Base-by-base conservation (phyloP, 2,329 filamentous ascomycete species). In the Colletotrichum sp. region DNA sequence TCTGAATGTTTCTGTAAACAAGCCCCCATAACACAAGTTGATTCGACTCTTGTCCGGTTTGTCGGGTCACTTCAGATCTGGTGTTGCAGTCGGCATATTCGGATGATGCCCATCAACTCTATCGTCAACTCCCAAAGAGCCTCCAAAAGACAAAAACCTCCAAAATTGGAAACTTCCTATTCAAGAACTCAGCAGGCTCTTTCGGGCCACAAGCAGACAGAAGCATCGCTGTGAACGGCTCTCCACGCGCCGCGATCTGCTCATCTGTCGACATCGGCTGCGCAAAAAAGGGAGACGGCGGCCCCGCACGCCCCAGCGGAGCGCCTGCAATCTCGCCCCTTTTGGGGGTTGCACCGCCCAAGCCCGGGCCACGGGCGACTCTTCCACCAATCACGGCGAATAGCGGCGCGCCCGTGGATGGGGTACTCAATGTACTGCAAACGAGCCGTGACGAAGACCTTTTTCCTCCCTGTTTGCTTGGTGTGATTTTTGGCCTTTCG, bases 361-460 rank as follows among this genome's bases (percentile, higher is more conserved):
- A 30, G 57, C 32, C 70, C 70, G 59, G 55, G 57, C 49, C 60
- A 36, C 28, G 21, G 34, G 16, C 13, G 18, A 6, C 69, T 64
- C 28, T 76, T 71, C 70, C 73, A 76, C 73, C 70, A 76, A 76
- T 73, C 59, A 62, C 26, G 59, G n/a, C 30, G 64, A 16, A 69
- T 8, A n/a, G 28, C 8, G 36, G 12, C 18, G 16, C 24, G 57
- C 8, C 64, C 15, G 49, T 36, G 16, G 52, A 76, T 65, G 70
- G 64, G 34, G 59, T 52, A 5, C 8, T 49, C 70, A 76, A 73
- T 73, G 73, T 76, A 73, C 39, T 69, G 70, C 64, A 73, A 73
- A 73, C 64, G 64, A 59, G 65, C n/a, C 26, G 70, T 73, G 70
- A 65, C 73, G 64, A 49, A 69, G 30, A 49, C 34, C 34, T 24